These are phyloP conservation scores for Cyclostephanos tholiformis DNA, from an alignment of 108 stramenopile species.

Conservation along the genomic window DNA sequence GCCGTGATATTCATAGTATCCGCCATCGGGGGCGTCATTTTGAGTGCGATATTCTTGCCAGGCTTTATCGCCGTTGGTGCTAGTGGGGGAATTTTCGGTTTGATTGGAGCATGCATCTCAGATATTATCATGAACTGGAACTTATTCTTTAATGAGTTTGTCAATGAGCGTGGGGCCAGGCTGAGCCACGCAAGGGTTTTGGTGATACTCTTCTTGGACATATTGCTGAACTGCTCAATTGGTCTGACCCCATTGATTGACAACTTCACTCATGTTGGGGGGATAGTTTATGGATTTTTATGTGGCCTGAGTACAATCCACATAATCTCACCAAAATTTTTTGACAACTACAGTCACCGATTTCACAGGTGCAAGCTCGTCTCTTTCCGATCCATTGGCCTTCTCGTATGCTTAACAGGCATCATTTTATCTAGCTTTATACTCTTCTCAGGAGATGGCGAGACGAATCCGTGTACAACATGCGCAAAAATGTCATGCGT, in stretches of 20 bases:
- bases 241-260: conserved; percentile 89
- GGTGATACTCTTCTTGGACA: conserved; percentile 73
- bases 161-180: conserved; percentile 70
- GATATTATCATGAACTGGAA: conserved; percentile 96
- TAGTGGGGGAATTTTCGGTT: conserved; percentile 91
- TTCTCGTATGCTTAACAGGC: conserved; percentile 61
- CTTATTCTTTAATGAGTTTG: conserved; percentile 74
- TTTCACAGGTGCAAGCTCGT: conserved; percentile 57
- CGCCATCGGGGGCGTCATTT: conserved; percentile 85
- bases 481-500: conserved; percentile 80
- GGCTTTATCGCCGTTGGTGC: conserved; percentile 92
- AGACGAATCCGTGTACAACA: conserved; percentile 72
- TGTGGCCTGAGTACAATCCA: conserved; percentile 84
- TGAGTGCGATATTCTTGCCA: conserved; percentile 91
- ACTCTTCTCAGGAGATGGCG: conserved; percentile 67
- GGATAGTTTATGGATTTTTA: conserved; percentile 77
- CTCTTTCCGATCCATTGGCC: conserved; percentile 69
- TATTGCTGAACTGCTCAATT: conserved; percentile 80
- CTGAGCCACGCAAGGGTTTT: conserved; percentile 75
- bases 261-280: conserved; percentile 80
- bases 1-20: conserved; percentile 73
- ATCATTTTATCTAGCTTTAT: conserved; percentile 63
- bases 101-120: conserved; percentile 90
- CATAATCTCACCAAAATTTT: conserved; percentile 69
- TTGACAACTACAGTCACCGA: conserved; percentile 69